Evolutionary conservation across 352 stramenopile genomes (phyloP).

Genomic region (Pythium vanterpoolii): DNA sequence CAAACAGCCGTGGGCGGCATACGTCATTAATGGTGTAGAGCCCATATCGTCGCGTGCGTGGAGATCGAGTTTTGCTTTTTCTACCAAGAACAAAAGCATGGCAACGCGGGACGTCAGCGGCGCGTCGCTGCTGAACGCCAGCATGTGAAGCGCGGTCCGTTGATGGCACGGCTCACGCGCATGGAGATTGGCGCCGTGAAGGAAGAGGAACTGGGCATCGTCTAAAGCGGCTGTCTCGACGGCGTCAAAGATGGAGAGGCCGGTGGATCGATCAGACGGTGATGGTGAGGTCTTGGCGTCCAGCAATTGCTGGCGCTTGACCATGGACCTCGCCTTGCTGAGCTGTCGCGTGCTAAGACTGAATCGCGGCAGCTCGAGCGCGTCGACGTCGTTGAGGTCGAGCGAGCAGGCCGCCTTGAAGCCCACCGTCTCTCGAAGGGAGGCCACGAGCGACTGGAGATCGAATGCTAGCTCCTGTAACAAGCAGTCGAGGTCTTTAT

Average conservation of each 20-base stretch:
- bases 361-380: constrained; percentile 49
- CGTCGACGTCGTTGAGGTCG: constrained; percentile 41
- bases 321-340: constrained; percentile 40
- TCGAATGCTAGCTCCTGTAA: constrained; percentile 37
- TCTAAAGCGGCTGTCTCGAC: constrained; percentile 54
- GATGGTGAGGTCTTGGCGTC: constrained; percentile 12
- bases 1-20: constrained; percentile 45
- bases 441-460: constrained; percentile 28
- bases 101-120: constrained; percentile 36
- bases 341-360: constrained; percentile 38
- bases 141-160: constrained; percentile 50
- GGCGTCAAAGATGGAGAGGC: constrained; percentile 49
- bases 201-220: constrained; percentile 49
- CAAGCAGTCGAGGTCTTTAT: constrained; percentile 24
- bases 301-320: constrained; percentile 36
- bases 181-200: constrained; percentile 36
- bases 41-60: constrained; percentile 38
- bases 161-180: constrained; percentile 36
- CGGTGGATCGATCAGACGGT: neutral
- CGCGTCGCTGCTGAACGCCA: constrained; percentile 51
- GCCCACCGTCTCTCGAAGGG: constrained; percentile 20
- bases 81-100: constrained; percentile 56
- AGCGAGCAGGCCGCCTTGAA: constrained; percentile 11
- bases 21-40: constrained; percentile 53
- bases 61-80: constrained; percentile 32